Evolutionary conservation across 768 basidiomycete species (phyloP).

Genomic region (Gelatoporia subvermispora): DNA sequence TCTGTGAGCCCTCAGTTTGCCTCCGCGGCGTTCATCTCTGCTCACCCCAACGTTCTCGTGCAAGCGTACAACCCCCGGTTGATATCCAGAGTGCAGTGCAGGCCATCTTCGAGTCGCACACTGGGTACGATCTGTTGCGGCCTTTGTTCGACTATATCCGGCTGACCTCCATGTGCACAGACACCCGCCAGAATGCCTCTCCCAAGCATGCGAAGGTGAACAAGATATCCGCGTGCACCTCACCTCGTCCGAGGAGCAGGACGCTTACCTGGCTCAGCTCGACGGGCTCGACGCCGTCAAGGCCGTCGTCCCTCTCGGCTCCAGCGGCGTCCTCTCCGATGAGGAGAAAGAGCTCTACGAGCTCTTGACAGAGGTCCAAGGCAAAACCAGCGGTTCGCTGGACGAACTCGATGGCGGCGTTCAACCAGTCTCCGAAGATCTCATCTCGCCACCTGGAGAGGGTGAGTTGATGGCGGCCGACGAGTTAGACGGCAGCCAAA

Average conservation of each 20-base stretch:
- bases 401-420: conserved; percentile 17
- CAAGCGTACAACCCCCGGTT: conserved; percentile 15
- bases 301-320: conserved; percentile 25
- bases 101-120: conserved; percentile 30
- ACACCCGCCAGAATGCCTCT: conserved; percentile 11
- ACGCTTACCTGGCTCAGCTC: conserved; percentile 25
- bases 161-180: conserved; percentile 4
- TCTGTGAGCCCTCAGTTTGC: conserved; percentile 21
- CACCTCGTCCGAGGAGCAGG: conserved; percentile 26
- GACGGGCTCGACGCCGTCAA: conserved; percentile 23
- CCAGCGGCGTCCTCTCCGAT: conserved; percentile 14
- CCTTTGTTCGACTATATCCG: background rate
- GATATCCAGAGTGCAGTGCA: conserved; percentile 30
- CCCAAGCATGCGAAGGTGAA: conserved; percentile 9
- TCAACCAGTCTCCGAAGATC: background rate
- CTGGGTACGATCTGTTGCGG: conserved; percentile 26
- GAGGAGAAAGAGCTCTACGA: conserved; percentile 25
- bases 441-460: background rate
- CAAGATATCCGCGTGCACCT: conserved; percentile 27
- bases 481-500: background rate
- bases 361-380: conserved; percentile 11
- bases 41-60: conserved; percentile 1
- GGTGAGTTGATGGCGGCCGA: background rate
- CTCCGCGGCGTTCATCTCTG: background rate
- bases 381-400: conserved; percentile 7